Evolutionary conservation across 2,329 filamentous ascomycete species (phyloP).

Genomic region (Sporothrix phasma): DNA sequence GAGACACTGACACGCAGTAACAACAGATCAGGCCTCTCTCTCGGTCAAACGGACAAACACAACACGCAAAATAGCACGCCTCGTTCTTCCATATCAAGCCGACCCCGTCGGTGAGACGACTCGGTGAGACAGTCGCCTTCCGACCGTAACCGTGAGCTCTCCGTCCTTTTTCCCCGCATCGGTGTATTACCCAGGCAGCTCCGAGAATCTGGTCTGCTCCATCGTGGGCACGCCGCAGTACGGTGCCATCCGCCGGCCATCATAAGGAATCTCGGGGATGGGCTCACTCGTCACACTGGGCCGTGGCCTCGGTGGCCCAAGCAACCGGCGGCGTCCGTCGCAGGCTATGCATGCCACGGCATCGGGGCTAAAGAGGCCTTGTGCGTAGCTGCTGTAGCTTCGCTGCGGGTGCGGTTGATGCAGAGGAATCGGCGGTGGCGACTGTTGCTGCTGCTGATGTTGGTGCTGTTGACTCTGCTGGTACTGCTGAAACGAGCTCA

Average conservation of each 20-base stretch:
- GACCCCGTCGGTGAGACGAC: background rate
- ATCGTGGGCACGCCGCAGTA: conserved; percentile 13
- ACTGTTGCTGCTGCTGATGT: background rate
- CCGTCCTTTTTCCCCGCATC: background rate
- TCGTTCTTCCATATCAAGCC: background rate
- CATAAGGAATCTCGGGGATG: conserved; percentile 18
- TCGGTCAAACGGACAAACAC: too few species aligned
- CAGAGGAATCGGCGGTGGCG: background rate
- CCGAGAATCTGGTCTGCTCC: conserved; percentile 14
- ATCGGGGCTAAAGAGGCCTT: conserved; percentile 12
- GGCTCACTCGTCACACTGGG: background rate
- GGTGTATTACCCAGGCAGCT: conserved; percentile 16
- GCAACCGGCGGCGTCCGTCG: conserved; percentile 9
- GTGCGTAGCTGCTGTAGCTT: background rate
- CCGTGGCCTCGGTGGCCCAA: background rate
- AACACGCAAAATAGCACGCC: background rate
- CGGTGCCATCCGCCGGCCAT: conserved; percentile 17
- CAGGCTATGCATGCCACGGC: conserved; percentile 17
- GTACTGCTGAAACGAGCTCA: background rate
- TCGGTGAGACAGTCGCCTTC: background rate
- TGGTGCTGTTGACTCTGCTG: background rate
- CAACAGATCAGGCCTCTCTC: background rate
- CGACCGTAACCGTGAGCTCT: background rate
- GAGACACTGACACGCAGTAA: background rate
- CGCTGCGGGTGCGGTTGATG: background rate